Conservation (phyloP, 257 asterid species). For the Nicotiana otophora region DNA sequence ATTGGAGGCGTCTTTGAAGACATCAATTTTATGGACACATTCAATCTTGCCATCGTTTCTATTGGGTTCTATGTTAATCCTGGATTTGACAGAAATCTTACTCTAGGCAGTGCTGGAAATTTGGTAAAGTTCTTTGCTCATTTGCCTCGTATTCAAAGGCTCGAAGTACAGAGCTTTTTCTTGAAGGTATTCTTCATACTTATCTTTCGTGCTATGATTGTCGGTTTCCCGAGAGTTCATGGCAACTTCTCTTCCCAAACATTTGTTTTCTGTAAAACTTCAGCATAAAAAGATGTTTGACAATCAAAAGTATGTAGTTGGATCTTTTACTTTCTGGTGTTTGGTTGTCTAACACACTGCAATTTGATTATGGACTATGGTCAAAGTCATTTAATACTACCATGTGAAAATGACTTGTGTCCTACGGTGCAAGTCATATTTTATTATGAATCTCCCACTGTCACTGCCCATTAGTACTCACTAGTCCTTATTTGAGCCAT, state of each 20-base stretch:
- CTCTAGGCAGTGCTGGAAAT: conserved; percentile 66
- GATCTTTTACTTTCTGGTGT: neutral
- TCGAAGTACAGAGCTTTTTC: conserved; percentile 90
- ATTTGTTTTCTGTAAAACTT: neutral
- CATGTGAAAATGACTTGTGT: neutral
- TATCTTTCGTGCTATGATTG: conserved; percentile 2
- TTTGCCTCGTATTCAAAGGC: conserved; percentile 85
- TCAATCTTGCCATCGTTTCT: conserved; percentile 69
- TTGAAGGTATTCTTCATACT: conserved; percentile 57
- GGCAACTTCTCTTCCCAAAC: neutral
- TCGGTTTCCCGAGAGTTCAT: neutral
- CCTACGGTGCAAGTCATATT: neutral
- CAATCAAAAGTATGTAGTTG: neutral
- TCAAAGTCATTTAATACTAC: neutral
- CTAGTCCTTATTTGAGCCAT: neutral
- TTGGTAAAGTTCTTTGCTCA: conserved; percentile 69
- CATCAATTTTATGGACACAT: conserved; percentile 60
- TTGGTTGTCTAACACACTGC: neutral
- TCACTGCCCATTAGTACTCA: conserved; percentile 1
- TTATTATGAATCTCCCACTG: neutral
- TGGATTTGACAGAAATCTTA: conserved; percentile 42
- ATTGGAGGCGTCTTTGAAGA: conserved; percentile 87
- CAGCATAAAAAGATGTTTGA: neutral
- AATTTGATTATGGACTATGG: neutral
- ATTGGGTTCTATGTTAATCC: conserved; percentile 64